Conservation (phyloP, 2,329 filamentous ascomycete species). For the Penicillium digitatum region DNA sequence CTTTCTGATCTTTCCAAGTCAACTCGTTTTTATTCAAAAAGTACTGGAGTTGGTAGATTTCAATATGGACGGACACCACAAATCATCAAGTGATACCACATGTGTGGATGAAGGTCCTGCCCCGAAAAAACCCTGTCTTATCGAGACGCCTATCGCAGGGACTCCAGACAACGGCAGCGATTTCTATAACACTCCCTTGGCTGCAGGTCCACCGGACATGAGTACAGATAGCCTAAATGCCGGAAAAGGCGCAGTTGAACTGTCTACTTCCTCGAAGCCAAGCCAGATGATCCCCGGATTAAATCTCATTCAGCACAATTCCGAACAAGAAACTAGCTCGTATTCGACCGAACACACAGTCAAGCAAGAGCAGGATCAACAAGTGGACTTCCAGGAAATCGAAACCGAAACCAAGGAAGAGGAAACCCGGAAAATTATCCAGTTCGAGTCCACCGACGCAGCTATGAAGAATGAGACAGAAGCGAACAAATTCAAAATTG, state of each 20-base stretch:
- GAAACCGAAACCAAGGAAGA: background rate
- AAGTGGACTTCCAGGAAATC: background rate
- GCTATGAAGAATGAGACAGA: background rate
- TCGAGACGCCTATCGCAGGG: slow-evolving; percentile 29
- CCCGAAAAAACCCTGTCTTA: slow-evolving; percentile 26
- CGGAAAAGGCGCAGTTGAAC: slow-evolving; percentile 10
- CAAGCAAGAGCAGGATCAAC: slow-evolving; percentile 3
- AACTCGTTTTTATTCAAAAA: background rate
- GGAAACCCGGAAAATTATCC: background rate
- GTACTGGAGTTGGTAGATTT: background rate
- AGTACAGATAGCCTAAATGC: slow-evolving; percentile 4
- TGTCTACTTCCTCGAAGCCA: slow-evolving; percentile 15
- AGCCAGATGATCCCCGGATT: slow-evolving; percentile 36
- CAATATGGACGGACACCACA: slow-evolving; percentile 28
- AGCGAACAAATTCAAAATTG: background rate
- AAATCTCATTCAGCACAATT: slow-evolving; percentile 29
- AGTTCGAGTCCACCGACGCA: background rate
- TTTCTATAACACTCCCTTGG: slow-evolving; percentile 42
- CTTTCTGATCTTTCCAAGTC: slow-evolving; percentile 6
- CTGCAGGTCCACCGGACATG: slow-evolving; percentile 28
- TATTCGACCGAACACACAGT: background rate
- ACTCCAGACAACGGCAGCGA: slow-evolving; percentile 40
- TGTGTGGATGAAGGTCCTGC: slow-evolving; percentile 22
- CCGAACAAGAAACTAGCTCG: slow-evolving; percentile 6
- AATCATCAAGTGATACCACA: slow-evolving; percentile 11